Conservation (phyloP, 768 basidiomycete species). For the Cyathus striatus region DNA sequence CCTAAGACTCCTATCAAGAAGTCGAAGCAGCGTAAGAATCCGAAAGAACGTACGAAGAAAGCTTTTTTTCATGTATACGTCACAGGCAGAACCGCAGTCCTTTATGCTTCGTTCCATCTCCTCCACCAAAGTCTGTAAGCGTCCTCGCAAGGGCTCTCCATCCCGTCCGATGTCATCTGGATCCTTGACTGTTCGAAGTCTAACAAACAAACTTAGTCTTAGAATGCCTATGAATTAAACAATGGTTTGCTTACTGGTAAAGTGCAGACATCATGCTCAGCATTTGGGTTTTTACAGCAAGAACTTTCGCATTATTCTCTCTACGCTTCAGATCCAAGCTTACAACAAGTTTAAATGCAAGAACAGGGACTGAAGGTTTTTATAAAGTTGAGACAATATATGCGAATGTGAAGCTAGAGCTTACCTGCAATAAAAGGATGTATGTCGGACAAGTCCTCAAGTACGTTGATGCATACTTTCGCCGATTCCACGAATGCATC, state of each 20-base stretch:
- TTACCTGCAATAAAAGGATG: conserved; percentile 33
- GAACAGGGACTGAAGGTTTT: conserved; percentile 31
- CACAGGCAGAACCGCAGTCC: conserved; percentile 37
- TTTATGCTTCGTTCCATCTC: conserved; percentile 34
- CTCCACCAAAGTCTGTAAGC: conserved; percentile 22
- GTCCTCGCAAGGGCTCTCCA: conserved; percentile 20
- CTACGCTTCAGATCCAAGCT: conserved; percentile 41
- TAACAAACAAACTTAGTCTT: conserved; percentile 4
- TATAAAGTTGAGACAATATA: not conserved
- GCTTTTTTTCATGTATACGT: conserved; percentile 38
- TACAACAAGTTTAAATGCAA: conserved; percentile 45
- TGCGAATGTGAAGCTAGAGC: conserved; percentile 1
- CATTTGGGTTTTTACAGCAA: conserved; percentile 44
- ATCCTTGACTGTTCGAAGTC: conserved; percentile 21
- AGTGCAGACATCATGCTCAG: conserved; percentile 41
- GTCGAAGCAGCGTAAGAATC: not conserved
- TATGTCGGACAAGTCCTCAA: conserved; percentile 25
- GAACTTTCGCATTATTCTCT: conserved; percentile 47
- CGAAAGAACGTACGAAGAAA: not conserved
- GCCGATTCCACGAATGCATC: conserved; percentile 24
- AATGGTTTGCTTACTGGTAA: conserved; percentile 29
- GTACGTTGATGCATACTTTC: conserved; percentile 22
- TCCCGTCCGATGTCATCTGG: conserved; percentile 21
- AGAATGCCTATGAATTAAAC: not conserved
- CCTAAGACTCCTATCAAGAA: conserved; percentile 9